phyloP scores from a whole-genome alignment of 495 filamentous ascomycete genomes.

The Penicillium antarcticum region DNA sequence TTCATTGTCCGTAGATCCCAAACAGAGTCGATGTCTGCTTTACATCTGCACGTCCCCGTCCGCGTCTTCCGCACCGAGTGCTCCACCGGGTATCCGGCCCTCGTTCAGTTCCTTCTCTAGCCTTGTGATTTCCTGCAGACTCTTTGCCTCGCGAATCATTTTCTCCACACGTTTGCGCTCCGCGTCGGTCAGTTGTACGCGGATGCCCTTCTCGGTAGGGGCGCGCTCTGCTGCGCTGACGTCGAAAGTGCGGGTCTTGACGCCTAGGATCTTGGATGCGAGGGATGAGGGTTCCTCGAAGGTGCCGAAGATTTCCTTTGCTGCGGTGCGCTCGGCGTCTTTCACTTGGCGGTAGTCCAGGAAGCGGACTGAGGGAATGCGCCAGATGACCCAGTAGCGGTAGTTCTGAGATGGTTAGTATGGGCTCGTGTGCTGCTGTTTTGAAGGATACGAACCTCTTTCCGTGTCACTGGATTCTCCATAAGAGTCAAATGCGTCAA shows the following conservation, averaged over 20 bases:
- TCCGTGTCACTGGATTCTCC: slow-evolving; percentile 86
- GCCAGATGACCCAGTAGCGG: slow-evolving; percentile 87
- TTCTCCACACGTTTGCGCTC: slow-evolving; percentile 68
- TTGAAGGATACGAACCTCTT: slow-evolving; percentile 65
- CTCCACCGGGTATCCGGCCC: slow-evolving; percentile 72
- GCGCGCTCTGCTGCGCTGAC: slow-evolving; percentile 42
- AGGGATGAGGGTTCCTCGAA: slow-evolving; percentile 70
- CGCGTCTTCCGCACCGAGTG: slow-evolving; percentile 43
- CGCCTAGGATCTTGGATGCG: slow-evolving; percentile 83
- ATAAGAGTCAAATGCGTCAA: slow-evolving; percentile 78
- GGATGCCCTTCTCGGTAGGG: slow-evolving; percentile 59
- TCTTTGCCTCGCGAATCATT: slow-evolving; percentile 79
- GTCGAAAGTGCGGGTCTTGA: slow-evolving; percentile 82
- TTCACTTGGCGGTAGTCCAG: slow-evolving; percentile 93
- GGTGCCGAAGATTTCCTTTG: slow-evolving; percentile 79
- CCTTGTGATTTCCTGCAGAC: slow-evolving; percentile 76
- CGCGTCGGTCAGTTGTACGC: slow-evolving; percentile 64
- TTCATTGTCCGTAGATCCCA: not conserved
- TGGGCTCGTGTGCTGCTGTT: not conserved
- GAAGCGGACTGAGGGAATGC: slow-evolving; percentile 79
- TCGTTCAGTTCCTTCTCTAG: slow-evolving; percentile 85
- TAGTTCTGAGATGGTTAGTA: slow-evolving; percentile 63
- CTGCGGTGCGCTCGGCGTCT: slow-evolving; percentile 71
- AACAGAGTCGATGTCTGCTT: slow-evolving; percentile 3
- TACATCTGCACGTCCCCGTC: slow-evolving; percentile 36